phyloP scores from a whole-genome alignment of 2,329 filamentous ascomycete species.

The Penicillium olsonii region DNA sequence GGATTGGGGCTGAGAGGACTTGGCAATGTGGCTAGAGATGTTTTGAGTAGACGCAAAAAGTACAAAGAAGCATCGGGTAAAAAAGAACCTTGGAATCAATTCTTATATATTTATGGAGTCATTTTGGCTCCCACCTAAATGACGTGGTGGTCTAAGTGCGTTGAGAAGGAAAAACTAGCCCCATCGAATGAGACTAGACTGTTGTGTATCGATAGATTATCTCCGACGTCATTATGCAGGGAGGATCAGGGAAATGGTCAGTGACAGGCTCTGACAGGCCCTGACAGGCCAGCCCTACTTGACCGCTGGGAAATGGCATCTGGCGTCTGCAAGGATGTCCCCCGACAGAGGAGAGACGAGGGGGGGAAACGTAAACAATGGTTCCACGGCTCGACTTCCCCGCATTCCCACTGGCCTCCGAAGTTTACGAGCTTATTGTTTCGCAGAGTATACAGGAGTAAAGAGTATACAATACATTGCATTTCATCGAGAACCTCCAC shows the following conservation, averaged over 20 bases:
- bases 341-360: not conserved
- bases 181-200: constrained; percentile 8
- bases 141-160: not conserved
- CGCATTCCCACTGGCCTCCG: constrained; percentile 1
- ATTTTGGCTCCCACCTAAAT: not conserved
- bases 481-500: not conserved
- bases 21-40: constrained; percentile 9
- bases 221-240: constrained; percentile 20
- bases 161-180: not conserved
- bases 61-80: not conserved
- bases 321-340: too few relatives aligned
- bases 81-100: not conserved
- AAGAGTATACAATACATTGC: too few relatives aligned
- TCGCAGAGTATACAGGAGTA: too few relatives aligned
- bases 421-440: too few relatives aligned
- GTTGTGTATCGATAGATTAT: not conserved
- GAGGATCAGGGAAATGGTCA: not conserved
- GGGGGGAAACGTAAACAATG: constrained; percentile 4
- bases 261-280: not conserved
- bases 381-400: constrained; percentile 13
- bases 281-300: constrained; percentile 3
- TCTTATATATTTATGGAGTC: constrained; percentile 5
- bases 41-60: not conserved
- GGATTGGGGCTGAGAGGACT: constrained; percentile 7
- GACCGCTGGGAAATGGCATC: not conserved